Evolutionary conservation across 305 asterid genomes (phyloP).

Genomic region (Fraxinus greggii): DNA sequence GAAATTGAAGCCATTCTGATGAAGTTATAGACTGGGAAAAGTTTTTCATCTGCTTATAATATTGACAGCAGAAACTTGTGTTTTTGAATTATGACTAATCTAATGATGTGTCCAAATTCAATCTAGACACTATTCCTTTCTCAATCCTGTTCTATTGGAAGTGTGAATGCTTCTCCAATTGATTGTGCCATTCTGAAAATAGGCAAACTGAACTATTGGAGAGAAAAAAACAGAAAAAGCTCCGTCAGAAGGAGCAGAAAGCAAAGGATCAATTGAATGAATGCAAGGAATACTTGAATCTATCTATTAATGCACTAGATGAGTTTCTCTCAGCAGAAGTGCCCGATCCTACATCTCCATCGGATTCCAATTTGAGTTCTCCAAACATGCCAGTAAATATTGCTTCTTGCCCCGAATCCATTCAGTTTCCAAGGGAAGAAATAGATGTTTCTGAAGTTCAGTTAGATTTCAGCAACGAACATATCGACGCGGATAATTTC

Average conservation of each 20-base stretch:
- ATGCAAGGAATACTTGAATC: slow-evolving; percentile 31
- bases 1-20: not conserved
- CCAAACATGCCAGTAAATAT: slow-evolving; percentile 31
- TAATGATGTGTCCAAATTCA: not conserved
- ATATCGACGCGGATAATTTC: slow-evolving; percentile 30
- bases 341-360: slow-evolving; percentile 40
- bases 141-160: not conserved
- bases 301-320: slow-evolving; percentile 36
- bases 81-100: not conserved
- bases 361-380: slow-evolving; percentile 41
- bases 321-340: slow-evolving; percentile 46
- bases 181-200: not conserved
- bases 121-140: not conserved
- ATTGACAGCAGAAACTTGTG: not conserved
- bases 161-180: not conserved
- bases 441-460: slow-evolving; percentile 39
- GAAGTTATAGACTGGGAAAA: not conserved
- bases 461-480: slow-evolving; percentile 33
- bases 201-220: slow-evolving; percentile 62
- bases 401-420: slow-evolving; percentile 34
- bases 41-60: not conserved
- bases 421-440: slow-evolving; percentile 44
- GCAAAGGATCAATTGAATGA: slow-evolving; percentile 45
- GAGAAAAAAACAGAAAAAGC: slow-evolving; percentile 68
- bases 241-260: slow-evolving; percentile 68